Conservation (phyloP, 306 rosid species). For the Lithocarpus polystachyus region DNA sequence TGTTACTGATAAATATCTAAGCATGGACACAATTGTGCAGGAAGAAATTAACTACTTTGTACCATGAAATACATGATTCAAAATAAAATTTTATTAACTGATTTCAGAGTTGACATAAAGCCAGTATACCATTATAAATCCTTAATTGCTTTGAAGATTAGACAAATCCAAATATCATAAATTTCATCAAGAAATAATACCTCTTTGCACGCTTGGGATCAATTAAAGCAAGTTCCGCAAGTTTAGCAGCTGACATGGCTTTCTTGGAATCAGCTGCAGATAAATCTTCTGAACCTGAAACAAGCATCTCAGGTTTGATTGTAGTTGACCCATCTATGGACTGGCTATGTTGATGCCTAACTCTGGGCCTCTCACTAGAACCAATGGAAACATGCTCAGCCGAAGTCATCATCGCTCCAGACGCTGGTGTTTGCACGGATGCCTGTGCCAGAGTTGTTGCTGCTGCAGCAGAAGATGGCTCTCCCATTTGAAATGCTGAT, state of each 20-base stretch:
- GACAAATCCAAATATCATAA: neutral
- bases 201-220: slow-evolving; percentile 98
- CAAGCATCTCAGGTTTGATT: slow-evolving; percentile 78
- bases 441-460: slow-evolving; percentile 9
- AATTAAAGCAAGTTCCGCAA: slow-evolving; percentile 82
- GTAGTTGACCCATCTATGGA: slow-evolving; percentile 94
- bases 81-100: neutral
- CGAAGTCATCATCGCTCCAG: slow-evolving; percentile 37
- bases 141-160: neutral
- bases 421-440: slow-evolving; percentile 2
- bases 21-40: neutral
- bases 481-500: slow-evolving; percentile 61
- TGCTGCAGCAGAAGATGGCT: slow-evolving; percentile 45
- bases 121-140: neutral
- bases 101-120: neutral
- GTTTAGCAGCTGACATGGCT: slow-evolving; percentile 85
- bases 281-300: slow-evolving; percentile 67
- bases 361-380: slow-evolving; percentile 69
- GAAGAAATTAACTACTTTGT: neutral
- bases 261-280: slow-evolving; percentile 73
- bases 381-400: slow-evolving; percentile 40
- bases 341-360: slow-evolving; percentile 94
- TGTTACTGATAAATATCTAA: neutral
- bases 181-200: slow-evolving; percentile 30
- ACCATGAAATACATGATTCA: neutral